These are phyloP conservation scores for Eutrema japonicum DNA, from an alignment of 345 rosid genomes.

Conservation along the genomic window DNA sequence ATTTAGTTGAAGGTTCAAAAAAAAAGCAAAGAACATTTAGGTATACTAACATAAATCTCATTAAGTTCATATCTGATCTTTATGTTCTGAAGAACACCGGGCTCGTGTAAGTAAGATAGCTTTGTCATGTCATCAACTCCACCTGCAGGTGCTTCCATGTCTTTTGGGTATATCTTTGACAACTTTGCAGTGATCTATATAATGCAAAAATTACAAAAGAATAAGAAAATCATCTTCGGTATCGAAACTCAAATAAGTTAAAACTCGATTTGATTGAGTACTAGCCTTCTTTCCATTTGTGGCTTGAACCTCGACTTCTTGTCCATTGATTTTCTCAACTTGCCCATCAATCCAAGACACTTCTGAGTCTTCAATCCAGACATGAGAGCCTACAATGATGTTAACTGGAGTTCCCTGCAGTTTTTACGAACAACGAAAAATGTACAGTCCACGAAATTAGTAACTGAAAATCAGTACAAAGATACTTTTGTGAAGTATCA, in stretches of 20 bases:
- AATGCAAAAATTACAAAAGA: neutral
- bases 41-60: constrained; percentile 4
- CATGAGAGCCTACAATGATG: constrained; percentile 87
- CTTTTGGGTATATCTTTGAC: constrained; percentile 22
- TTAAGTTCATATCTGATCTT: constrained; percentile 18
- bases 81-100: constrained; percentile 16
- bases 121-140: constrained; percentile 28
- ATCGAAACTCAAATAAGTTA: neutral
- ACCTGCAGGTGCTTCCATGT: constrained; percentile 12
- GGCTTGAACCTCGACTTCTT: constrained; percentile 57
- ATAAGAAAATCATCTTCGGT: neutral
- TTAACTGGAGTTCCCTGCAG: constrained; percentile 84
- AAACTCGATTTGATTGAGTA: neutral
- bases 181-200: constrained; percentile 11
- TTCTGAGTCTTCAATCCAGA: constrained; percentile 82
- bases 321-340: constrained; percentile 70
- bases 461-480: no score
- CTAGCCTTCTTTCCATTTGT: constrained; percentile 66
- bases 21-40: neutral
- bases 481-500: no score
- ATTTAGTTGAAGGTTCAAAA: neutral
- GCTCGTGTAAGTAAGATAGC: constrained; percentile 21
- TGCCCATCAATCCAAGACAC: constrained; percentile 81
- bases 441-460: no score
- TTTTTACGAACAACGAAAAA: neutral